A percentile compares a stretch with the other conserved stretches of the same genome.
phyloP scores from a whole-genome alignment of 2,329 filamentous ascomycete genomes.

The Penicillium sp. region DNA sequence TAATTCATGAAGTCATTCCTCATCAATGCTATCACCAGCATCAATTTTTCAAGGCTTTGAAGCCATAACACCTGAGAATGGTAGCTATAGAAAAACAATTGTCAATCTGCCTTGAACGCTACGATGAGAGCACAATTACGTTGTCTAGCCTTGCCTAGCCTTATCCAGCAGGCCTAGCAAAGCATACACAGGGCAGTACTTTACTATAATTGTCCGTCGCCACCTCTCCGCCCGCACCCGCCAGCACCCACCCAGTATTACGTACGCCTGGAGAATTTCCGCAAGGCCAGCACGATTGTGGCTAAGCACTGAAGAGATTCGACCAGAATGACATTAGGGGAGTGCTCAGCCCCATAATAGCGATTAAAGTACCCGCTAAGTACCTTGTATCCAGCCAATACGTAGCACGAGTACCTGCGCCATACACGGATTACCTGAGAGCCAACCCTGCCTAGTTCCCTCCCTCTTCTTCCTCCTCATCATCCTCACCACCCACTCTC shows the following conservation, averaged over 20 bases:
- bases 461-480: constrained; percentile 16
- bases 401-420: constrained; percentile 19
- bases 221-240: constrained; percentile 8
- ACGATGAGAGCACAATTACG: neutral
- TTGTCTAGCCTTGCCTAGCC: neutral
- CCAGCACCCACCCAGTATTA: constrained; percentile 3
- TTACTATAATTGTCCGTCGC: constrained; percentile 8
- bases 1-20: constrained; percentile 1
- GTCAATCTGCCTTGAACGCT: neutral
- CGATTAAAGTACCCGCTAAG: constrained; percentile 8
- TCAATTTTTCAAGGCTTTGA: neutral
- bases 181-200: neutral
- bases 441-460: constrained; percentile 15
- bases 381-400: constrained; percentile 13
- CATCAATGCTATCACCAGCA: neutral
- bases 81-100: neutral
- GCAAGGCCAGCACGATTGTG: neutral
- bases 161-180: neutral
- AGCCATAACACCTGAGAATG: neutral
- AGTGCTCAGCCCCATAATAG: constrained; percentile 20
- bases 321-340: no score
- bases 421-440: constrained; percentile 18
- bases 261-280: constrained; percentile 1
- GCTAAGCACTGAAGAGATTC: neutral
- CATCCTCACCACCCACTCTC: constrained; percentile 14